These are phyloP conservation scores for Neurospora pannonica DNA, from an alignment of 495 filamentous ascomycete genomes.

Conservation along the genomic window DNA sequence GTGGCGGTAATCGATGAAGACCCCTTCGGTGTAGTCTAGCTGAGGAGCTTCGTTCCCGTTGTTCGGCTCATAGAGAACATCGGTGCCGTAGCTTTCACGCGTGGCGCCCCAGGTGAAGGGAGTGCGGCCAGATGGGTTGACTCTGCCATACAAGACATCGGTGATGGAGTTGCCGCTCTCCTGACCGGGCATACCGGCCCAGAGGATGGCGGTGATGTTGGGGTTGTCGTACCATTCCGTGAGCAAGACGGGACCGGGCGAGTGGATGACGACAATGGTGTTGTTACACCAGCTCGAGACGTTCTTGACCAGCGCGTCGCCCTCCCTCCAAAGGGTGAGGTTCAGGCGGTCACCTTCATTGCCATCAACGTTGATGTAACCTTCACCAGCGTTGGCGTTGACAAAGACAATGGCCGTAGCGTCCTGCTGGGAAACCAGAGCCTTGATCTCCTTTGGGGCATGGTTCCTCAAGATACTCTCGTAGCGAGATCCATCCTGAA, in stretches of 20 bases:
- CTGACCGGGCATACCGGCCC: slow-evolving; percentile 88
- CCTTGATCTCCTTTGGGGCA: slow-evolving; percentile 43
- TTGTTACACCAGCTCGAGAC: slow-evolving; percentile 74
- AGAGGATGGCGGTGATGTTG: slow-evolving; percentile 92
- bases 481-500: slow-evolving; percentile 51
- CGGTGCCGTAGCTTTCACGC: slow-evolving; percentile 62
- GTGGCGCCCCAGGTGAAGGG: slow-evolving; percentile 82
- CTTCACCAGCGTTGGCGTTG: slow-evolving; percentile 81
- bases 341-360: slow-evolving; percentile 91
- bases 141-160: slow-evolving; percentile 82
- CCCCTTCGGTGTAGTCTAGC: slow-evolving; percentile 71
- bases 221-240: slow-evolving; percentile 68
- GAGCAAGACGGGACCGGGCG: slow-evolving; percentile 69
- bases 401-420: slow-evolving; percentile 76
- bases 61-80: slow-evolving; percentile 68
- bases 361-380: slow-evolving; percentile 71
- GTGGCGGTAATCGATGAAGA: slow-evolving; percentile 89
- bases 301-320: slow-evolving; percentile 67
- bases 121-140: slow-evolving; percentile 76
- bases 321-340: slow-evolving; percentile 78
- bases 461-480: slow-evolving; percentile 72
- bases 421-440: slow-evolving; percentile 55
- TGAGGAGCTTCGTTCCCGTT: slow-evolving; percentile 64
- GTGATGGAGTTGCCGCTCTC: slow-evolving; percentile 85
- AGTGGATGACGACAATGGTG: slow-evolving; percentile 89